Evolutionary conservation across 2,329 filamentous ascomycete genomes (phyloP), one percentile per base, ranked within the genome.

Genomic region (Xylaria sp.): DNA sequence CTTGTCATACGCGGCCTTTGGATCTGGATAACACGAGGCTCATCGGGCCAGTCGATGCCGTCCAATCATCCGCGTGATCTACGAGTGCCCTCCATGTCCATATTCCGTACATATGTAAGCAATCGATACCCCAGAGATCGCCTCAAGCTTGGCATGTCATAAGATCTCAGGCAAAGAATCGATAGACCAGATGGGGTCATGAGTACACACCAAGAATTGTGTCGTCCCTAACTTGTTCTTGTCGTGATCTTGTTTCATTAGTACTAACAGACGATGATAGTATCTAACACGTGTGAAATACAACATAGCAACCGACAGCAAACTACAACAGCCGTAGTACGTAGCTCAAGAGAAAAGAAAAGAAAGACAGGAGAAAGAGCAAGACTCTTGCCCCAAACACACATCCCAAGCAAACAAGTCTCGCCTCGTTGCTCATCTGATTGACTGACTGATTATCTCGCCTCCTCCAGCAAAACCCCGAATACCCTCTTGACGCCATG

Each of bases 401-500:
- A 30, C 19, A 34, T 50, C 19, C 13, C 7, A 19, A 34, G 23
- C 10, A 30, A 34, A 34, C n/a, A 13, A 11, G 13, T 13, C 19
- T 23, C 46, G 19, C 7, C 46, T 30, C 23, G 23, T 30, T 30
- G 23, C 23, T 30, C 23, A 30, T 30, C 23, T 30, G 23, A 30
- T 30, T 42, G 3, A 42, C 37, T 42, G 11, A 42, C 8, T 49
- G 3, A 51, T 51, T 35, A 51, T 35, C 30, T n/a, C 13, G 23
- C 4, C 49, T 7, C 9, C 49, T 3, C 6, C 10, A 34, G 34
- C 4, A 34, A 30, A 51, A 51, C 4, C 11, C 23, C 49, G 10
- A 30, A 50, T 11, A 16, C 49, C 49, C 48, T 51, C 23, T 46
- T 46, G 52, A 54, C 52, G 52, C 52, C 52, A 46, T 54, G 52